Conservation (phyloP, 805 yeast species). For the Tetrapisispora namnaoensis region DNA sequence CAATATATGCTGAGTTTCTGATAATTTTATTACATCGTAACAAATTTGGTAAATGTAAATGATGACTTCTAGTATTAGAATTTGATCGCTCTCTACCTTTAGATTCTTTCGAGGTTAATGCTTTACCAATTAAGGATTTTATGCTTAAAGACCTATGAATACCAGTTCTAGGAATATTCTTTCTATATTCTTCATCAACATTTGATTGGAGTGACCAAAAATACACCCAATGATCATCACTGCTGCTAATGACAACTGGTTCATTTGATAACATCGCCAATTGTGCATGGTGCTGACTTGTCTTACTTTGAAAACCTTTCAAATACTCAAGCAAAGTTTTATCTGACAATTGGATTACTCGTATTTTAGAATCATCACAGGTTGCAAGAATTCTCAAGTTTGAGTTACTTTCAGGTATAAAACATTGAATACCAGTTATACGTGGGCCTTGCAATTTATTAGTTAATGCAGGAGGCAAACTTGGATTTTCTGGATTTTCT, state of each 20-base stretch:
- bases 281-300: conserved; percentile 61
- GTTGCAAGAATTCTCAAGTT: conserved; percentile 47
- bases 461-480: not conserved
- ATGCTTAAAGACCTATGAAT: conserved; percentile 1
- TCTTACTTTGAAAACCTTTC: conserved; percentile 64
- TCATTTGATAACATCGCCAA: conserved; percentile 6
- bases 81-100: not conserved
- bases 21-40: conserved; percentile 2
- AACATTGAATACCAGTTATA: conserved; percentile 65
- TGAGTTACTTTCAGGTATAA: conserved; percentile 9
- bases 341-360: conserved; percentile 50
- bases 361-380: conserved; percentile 71
- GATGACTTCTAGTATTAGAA: not conserved
- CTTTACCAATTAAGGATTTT: not conserved
- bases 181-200: conserved; percentile 1
- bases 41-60: not conserved
- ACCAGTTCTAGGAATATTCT: conserved; percentile 1
- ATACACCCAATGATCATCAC: conserved; percentile 83
- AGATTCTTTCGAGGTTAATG: not conserved
- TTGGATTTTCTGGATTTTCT: conserved; percentile 18
- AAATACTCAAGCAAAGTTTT: conserved; percentile 53
- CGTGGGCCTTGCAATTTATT: conserved; percentile 38
- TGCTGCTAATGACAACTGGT: conserved; percentile 57
- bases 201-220: conserved; percentile 51
- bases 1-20: conserved; percentile 52